phyloP scores from a whole-genome alignment of 2,329 filamentous ascomycete species.

The Alternaria sp. region DNA sequence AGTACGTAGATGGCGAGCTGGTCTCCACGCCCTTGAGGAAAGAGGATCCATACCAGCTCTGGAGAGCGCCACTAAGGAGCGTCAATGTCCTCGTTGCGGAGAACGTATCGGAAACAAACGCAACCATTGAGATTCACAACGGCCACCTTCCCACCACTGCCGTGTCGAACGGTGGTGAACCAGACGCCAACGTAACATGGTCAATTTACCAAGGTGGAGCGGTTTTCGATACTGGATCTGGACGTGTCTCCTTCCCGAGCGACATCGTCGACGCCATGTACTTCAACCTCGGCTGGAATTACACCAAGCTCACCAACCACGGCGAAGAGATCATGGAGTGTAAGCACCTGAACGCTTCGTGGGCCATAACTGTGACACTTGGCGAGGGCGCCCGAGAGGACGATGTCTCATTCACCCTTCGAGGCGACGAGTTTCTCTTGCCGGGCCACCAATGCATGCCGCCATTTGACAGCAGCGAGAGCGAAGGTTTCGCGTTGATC shows the following conservation, averaged over 20 bases:
- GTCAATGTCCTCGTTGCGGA: conserved; percentile 13
- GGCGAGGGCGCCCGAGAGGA: conserved; percentile 13
- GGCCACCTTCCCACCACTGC: conserved; percentile 1
- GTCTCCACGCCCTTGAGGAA: conserved; percentile 43
- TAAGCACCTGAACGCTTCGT: conserved; percentile 23
- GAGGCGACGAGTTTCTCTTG: conserved; percentile 12
- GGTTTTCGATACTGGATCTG: conserved; percentile 29
- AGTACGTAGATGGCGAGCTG: conserved; percentile 69
- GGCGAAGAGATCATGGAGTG: conserved; percentile 21
- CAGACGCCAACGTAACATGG: conserved; percentile 13
- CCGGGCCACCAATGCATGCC: conserved; percentile 21
- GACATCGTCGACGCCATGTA: conserved; percentile 19
- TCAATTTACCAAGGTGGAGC: conserved; percentile 1
- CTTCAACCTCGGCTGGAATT: conserved; percentile 27
- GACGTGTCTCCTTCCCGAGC: conserved; percentile 17
- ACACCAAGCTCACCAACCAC: conserved; percentile 12
- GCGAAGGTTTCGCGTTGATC: conserved; percentile 12
- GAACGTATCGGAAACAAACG: conserved; percentile 9
- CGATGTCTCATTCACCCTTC: conserved; percentile 19
- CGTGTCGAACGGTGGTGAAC: background rate
- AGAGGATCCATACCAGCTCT: conserved; percentile 20
- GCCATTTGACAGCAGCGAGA: conserved; percentile 16
- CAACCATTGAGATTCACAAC: conserved; percentile 6
- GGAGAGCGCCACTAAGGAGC: conserved; percentile 20
- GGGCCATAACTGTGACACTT: conserved; percentile 23